Percentiles rank a stretch among this genome's conserved stretches.
These are phyloP conservation scores for Colletotrichum siamense DNA, from an alignment of 2,329 filamentous ascomycete genomes.

Conservation along the genomic window DNA sequence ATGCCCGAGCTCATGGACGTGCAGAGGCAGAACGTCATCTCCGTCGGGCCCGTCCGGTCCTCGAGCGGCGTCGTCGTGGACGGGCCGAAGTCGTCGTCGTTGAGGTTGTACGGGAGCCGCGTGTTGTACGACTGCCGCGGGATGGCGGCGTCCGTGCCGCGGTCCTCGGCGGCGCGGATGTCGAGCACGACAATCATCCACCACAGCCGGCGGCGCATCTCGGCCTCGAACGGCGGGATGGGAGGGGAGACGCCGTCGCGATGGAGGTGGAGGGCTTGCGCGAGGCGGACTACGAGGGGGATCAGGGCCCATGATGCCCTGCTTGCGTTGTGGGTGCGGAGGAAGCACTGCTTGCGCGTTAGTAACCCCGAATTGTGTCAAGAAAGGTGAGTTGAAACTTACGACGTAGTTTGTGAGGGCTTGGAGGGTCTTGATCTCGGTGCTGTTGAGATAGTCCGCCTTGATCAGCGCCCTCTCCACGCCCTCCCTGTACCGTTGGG, in stretches of 20 bases:
- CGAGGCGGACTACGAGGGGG: slow-evolving; percentile 46
- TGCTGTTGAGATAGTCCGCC: slow-evolving; percentile 48
- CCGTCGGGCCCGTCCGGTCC: slow-evolving; percentile 42
- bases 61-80: slow-evolving; percentile 37
- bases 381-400: neutral
- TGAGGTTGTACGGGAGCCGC: slow-evolving; percentile 54
- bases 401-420: slow-evolving; percentile 46
- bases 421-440: slow-evolving; percentile 43
- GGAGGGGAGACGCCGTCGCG: slow-evolving; percentile 43
- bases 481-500: slow-evolving; percentile 34
- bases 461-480: slow-evolving; percentile 44
- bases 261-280: slow-evolving; percentile 47
- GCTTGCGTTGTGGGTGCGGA: slow-evolving; percentile 41
- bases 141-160: slow-evolving; percentile 53
- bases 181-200: slow-evolving; percentile 69
- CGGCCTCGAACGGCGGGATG: slow-evolving; percentile 56
- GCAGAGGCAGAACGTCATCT: slow-evolving; percentile 45
- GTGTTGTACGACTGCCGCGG: slow-evolving; percentile 50
- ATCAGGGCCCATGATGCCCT: slow-evolving; percentile 48
- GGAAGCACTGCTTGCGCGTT: slow-evolving; percentile 32
- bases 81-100: slow-evolving; percentile 56
- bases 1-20: slow-evolving; percentile 44
- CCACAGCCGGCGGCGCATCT: slow-evolving; percentile 67
- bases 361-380: neutral
- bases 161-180: slow-evolving; percentile 57